Base-by-base conservation (phyloP, 768 basidiomycete species). In the Termitomyces sp. region DNA sequence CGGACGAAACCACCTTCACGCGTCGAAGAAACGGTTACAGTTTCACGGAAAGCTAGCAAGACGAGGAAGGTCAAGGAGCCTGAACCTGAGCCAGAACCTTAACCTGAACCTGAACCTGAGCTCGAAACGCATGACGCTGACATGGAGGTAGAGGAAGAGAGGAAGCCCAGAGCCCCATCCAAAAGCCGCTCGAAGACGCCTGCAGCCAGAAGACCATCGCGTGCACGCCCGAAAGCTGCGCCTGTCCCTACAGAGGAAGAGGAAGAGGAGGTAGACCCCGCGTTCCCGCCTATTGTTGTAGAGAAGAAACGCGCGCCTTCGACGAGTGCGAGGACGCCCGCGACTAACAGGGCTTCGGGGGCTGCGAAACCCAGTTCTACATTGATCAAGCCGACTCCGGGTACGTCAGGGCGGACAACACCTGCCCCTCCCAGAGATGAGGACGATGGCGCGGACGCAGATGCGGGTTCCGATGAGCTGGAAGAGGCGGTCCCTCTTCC, bases 171-270 rank as follows among this genome's bases (percentile, higher is more conserved):
- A 55, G 56, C 53, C 25, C 45, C 34, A 3, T 57, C 55, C 8
- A 55, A 58, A 37, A 44, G 55, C 43, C 62, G 59, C 32, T 19
- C 63, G 10, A 62, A 59, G 45, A 40, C 53, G 10, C 43, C 59
- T 19, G 37, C 38, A 12, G 7, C 54, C 2, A 38, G 60, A 19
- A 63, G 53, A 41, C 55, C 63, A 41, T 69, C 65, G 46, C 68
- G 64, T 43, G 44, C 65, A 8, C 69, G 67, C 43, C 19, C 59
- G 7, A 69, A 69, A 53, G 51, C 63, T n/a, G 32, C 51, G 21
- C 41, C 54, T 43, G 38, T 19, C 2, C 53, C 46, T n/a, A 50
- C 29, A 35, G 46, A 61, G 35, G 64, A 67, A 49, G 57, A 43
- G 17, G 65, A 65, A 14, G 65, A 60, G n/a, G 59, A 57, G 10